Base-by-base conservation (phyloP, 352 stramenopile species). In the Thalassiosira hispida region DNA sequence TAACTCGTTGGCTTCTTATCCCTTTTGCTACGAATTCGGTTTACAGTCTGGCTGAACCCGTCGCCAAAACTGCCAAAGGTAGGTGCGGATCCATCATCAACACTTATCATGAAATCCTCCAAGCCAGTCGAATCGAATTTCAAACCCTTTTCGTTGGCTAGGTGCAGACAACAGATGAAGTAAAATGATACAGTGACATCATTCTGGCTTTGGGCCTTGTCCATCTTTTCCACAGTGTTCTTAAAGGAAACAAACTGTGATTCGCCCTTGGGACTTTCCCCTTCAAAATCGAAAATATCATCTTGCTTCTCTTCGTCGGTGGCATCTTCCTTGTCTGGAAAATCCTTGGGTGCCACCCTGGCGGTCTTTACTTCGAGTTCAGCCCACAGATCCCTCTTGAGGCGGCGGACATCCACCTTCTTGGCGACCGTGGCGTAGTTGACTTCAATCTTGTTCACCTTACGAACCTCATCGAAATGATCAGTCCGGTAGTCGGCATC, bases 151-250 rank as follows among this genome's bases (percentile, higher is more conserved):
- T 99, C 97, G 80, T 99, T 99, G 14, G 96, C 97, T 18, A 99
- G 90, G 86, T 99, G 97, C n/a, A 99, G 88, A 72, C 99, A 94
- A 74, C 96, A 98, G 67, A 99, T 99, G 73, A 99, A 99, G 88
- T 99, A 99, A 87, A 98, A 99, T 8, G 97, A 96, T 14, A 98
- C 89, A 2, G 96, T 98, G 6, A 98, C 97, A 70, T 98, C 97
- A 46, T 93, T 86, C 33, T 98, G 96, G 20, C 96, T 93, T 91
- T 98, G 94, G 69, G 94, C 92, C 38, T 76, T 76, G 62, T 96
- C 91, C 29, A 98, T 92, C 62, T 95, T 94, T 33, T 97, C 84
- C 31, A 98, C 91, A 22, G 97, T 94, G 12, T 95, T 92, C 61
- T 97, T 90, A 59, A 98, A 98, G 18, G 94, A 94, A n/a, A 90